Percentiles rank a stretch among this genome's conserved stretches.
These are phyloP conservation scores for Claviceps arundinis DNA, from an alignment of 2,329 filamentous ascomycete genomes.

Conservation along the genomic window DNA sequence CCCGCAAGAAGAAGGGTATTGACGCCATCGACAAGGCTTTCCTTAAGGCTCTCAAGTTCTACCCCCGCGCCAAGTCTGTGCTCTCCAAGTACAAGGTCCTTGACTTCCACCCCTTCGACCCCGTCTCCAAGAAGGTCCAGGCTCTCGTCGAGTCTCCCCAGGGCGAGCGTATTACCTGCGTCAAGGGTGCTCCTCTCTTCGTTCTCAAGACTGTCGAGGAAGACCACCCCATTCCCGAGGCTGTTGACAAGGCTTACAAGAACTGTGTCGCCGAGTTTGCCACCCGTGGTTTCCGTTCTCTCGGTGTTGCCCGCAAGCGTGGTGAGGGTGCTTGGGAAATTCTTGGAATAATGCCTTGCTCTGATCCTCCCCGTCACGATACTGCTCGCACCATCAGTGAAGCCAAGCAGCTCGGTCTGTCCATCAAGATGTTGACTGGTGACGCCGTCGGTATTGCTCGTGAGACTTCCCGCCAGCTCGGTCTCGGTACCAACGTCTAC, in stretches of 20 bases:
- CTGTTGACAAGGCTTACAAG: conserved; percentile 74
- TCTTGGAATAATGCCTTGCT: conserved; percentile 89
- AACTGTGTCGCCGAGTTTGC: conserved; percentile 87
- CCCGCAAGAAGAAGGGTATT: conserved; percentile 90
- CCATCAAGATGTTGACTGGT: conserved; percentile 93
- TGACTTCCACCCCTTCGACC: conserved; percentile 80
- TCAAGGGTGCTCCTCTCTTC: conserved; percentile 83
- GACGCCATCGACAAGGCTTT: conserved; percentile 93
- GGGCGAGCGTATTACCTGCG: conserved; percentile 74
- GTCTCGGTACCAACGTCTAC: conserved; percentile 86
- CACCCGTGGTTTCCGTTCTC: conserved; percentile 83
- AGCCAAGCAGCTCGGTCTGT: conserved; percentile 74
- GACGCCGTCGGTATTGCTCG: conserved; percentile 86
- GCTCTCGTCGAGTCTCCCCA: conserved; percentile 72
- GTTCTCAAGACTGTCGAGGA: conserved; percentile 80
- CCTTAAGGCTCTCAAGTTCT: conserved; percentile 70
- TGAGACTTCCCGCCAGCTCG: conserved; percentile 82
- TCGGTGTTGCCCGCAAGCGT: conserved; percentile 85
- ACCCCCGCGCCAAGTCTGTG: conserved; percentile 68
- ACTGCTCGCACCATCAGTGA: conserved; percentile 84
- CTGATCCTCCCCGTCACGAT: conserved; percentile 80
- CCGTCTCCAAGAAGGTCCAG: conserved; percentile 84
- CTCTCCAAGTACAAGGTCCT: conserved; percentile 75
- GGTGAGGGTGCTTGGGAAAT: conserved; percentile 76
- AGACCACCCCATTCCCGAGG: conserved; percentile 65